These are phyloP conservation scores for Phytophthora litchii DNA, from an alignment of 352 stramenopile species.

Conservation along the genomic window DNA sequence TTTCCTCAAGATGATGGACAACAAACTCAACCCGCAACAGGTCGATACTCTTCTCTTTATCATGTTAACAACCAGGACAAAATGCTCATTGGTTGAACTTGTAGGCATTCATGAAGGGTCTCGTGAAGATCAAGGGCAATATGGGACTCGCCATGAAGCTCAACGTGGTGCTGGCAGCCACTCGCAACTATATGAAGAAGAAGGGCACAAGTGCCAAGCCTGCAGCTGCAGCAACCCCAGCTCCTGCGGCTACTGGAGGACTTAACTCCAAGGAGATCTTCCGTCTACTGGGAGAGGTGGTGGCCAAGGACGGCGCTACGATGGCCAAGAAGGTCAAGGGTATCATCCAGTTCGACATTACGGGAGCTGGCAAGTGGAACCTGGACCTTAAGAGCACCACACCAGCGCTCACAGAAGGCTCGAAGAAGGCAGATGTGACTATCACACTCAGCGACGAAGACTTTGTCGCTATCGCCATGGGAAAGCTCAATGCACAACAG, in stretches of 20 bases:
- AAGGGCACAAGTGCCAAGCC: constrained; percentile 35
- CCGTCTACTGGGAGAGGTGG: constrained; percentile 60
- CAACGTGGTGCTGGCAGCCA: constrained; percentile 87
- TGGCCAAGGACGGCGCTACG: constrained; percentile 56
- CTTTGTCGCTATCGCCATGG: constrained; percentile 81
- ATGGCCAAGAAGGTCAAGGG: constrained; percentile 85
- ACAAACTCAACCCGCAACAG: constrained; percentile 92
- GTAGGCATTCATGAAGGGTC: constrained; percentile 93
- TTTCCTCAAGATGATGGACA: constrained; percentile 81
- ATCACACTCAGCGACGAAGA: constrained; percentile 77
- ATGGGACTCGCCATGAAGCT: constrained; percentile 96
- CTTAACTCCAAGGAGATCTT: constrained; percentile 80
- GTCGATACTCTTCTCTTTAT: constrained; percentile 3
- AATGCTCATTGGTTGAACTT: constrained; percentile 9
- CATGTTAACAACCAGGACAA: background rate
- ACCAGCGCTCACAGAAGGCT: constrained; percentile 57
- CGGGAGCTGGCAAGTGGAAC: constrained; percentile 75
- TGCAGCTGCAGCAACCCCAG: constrained; percentile 23
- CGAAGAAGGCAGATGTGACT: constrained; percentile 81
- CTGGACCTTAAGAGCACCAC: constrained; percentile 76
- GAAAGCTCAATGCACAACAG: constrained; percentile 92
- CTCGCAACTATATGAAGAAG: constrained; percentile 81
- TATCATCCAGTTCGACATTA: constrained; percentile 82
- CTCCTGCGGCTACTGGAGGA: constrained; percentile 22
- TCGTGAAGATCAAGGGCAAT: constrained; percentile 96